Evolutionary conservation across 23 red algal species (phyloP).

Genomic region (Gracilaria vermiculophylla): DNA sequence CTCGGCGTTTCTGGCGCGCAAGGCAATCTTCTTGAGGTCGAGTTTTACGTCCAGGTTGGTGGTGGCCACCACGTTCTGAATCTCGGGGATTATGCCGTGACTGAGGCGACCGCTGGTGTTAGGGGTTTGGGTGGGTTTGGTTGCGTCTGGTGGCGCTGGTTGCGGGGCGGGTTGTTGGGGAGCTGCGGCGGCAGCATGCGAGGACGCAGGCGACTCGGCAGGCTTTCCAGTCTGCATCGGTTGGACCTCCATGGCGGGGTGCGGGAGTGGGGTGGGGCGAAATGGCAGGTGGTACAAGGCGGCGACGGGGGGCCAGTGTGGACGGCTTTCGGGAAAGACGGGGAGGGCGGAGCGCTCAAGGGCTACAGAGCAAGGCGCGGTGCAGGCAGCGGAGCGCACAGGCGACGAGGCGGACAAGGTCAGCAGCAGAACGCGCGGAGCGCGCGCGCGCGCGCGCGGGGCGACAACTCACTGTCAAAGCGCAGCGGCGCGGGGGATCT

Average conservation of each 20-base stretch:
- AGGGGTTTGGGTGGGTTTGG: neutral
- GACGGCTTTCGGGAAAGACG: neutral
- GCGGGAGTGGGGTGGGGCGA: neutral
- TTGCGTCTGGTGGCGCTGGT: neutral
- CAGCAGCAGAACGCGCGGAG: neutral
- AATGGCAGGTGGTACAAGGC: neutral
- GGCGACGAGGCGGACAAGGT: neutral
- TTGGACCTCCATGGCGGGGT: slow-evolving; percentile 16
- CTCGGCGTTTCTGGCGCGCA: slow-evolving; percentile 95
- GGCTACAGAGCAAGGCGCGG: too few relatives aligned
- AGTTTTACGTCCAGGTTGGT: slow-evolving; percentile 86
- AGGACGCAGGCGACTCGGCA: neutral
- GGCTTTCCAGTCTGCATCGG: neutral
- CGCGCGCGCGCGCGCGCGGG: too few relatives aligned
- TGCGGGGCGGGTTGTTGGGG: neutral
- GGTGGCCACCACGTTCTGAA: slow-evolving; percentile 97
- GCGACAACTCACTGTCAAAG: neutral
- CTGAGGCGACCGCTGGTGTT: slow-evolving; percentile 20
- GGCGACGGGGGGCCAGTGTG: neutral
- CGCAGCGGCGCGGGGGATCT: neutral
- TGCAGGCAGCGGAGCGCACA: neutral
- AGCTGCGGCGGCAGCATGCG: neutral
- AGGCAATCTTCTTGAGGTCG: slow-evolving; percentile 91
- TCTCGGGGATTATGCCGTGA: slow-evolving; percentile 76
- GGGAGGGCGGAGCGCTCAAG: too few relatives aligned